These are phyloP conservation scores for Aspergillus piperis DNA, from an alignment of 2,329 filamentous ascomycete genomes.

Conservation along the genomic window DNA sequence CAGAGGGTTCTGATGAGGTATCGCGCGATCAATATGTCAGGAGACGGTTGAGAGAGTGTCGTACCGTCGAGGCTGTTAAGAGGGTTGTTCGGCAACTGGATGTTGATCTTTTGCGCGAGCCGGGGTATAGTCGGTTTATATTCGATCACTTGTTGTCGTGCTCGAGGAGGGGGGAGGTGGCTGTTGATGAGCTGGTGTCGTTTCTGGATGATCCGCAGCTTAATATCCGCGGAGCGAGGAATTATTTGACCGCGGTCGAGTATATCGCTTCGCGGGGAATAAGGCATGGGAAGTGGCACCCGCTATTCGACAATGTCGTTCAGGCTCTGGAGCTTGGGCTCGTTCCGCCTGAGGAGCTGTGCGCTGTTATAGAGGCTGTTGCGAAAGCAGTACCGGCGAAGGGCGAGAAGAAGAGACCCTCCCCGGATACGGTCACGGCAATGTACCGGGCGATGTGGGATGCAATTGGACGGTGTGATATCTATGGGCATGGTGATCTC, in stretches of 20 bases:
- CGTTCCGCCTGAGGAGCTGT: conserved; percentile 36
- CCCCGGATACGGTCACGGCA: conserved; percentile 12
- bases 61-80: conserved; percentile 32
- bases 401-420: not conserved
- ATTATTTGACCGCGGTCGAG: conserved; percentile 35
- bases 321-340: conserved; percentile 38
- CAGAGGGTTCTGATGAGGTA: not conserved
- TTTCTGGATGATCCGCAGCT: conserved; percentile 41
- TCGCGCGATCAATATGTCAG: conserved; percentile 19
- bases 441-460: conserved; percentile 39
- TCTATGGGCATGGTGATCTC: conserved; percentile 38
- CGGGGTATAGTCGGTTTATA: conserved; percentile 37
- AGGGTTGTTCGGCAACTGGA: conserved; percentile 29
- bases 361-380: conserved; percentile 32
- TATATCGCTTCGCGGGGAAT: conserved; percentile 24
- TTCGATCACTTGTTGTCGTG: conserved; percentile 34
- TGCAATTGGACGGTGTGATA: conserved; percentile 38
- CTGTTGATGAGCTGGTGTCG: conserved; percentile 26
- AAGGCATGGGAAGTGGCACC: conserved; percentile 20
- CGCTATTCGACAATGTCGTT: conserved; percentile 29
- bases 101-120: conserved; percentile 38
- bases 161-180: conserved; percentile 12
- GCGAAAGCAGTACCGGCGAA: conserved; percentile 22
- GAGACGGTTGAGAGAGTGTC: conserved; percentile 23
- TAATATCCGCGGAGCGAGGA: conserved; percentile 39